phyloP scores from a whole-genome alignment of 78 protist genomes.

The Pigoraptor vietnamica region DNA sequence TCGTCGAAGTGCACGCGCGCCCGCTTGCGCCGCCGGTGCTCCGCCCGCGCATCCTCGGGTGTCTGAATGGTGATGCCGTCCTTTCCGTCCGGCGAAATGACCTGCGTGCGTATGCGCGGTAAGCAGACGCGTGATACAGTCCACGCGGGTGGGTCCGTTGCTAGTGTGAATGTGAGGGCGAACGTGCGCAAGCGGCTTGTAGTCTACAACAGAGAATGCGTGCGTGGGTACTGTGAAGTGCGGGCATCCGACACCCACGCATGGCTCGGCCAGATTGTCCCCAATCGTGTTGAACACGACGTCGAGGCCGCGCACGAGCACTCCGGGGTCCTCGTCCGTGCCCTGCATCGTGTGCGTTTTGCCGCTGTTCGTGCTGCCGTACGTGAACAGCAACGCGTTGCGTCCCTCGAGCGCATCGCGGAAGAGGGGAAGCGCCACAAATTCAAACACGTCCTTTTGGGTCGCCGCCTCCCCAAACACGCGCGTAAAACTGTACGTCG shows the following conservation, averaged over 20 bases:
- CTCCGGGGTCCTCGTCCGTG: background rate
- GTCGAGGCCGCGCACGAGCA: background rate
- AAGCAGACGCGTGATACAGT: too few relatives aligned
- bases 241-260: background rate
- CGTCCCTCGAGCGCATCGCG: constrained; percentile 41
- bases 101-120: too few relatives aligned
- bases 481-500: background rate
- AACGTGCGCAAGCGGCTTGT: too few relatives aligned
- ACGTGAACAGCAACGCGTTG: constrained; percentile 35
- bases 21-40: background rate
- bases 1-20: background rate
- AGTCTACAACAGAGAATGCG: too few relatives aligned
- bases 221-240: background rate
- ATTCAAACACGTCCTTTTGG: background rate
- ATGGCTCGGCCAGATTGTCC: background rate
- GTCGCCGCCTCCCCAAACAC: background rate
- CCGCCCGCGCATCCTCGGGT: background rate
- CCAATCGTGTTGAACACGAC: constrained; percentile 2
- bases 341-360: constrained; percentile 68
- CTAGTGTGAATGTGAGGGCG: too few relatives aligned
- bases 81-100: background rate
- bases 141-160: too few relatives aligned
- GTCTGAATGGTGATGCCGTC: background rate
- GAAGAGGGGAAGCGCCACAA: constrained; percentile 17
- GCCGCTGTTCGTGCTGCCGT: constrained; percentile 50